Evolutionary conservation across 1,284 basidiomycete species (phyloP).

Genomic region (Mrakiaceae sp.): DNA sequence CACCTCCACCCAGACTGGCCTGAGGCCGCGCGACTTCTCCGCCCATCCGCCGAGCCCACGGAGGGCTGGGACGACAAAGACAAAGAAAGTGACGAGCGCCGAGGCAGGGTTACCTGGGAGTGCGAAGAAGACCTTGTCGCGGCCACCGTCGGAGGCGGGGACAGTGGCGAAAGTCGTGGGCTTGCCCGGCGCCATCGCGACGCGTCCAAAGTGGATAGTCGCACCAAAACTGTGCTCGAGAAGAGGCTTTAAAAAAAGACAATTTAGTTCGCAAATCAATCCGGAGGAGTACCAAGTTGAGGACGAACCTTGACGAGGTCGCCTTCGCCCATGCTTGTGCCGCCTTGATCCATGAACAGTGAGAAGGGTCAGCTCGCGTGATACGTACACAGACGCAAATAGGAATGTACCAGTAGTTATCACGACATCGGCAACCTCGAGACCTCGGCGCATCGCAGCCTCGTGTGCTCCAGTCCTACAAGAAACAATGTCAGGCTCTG

Average conservation of each 20-base stretch:
- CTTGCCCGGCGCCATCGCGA: constrained; percentile 40
- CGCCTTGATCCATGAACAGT: constrained; percentile 33
- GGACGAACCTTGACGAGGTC: constrained; percentile 55
- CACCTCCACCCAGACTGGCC: constrained; percentile 55
- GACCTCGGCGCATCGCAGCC: constrained; percentile 45
- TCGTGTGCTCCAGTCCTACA: constrained; percentile 52
- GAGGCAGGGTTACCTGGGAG: constrained; percentile 81
- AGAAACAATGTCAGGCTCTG: background rate
- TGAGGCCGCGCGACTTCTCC: constrained; percentile 45
- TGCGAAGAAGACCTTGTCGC: constrained; percentile 58
- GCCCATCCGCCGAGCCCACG: constrained; percentile 60
- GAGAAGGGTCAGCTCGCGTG: no score
- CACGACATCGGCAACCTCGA: constrained; percentile 56
- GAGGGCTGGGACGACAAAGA: constrained; percentile 72
- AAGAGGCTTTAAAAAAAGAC: constrained; percentile 42
- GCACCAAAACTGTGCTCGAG: constrained; percentile 66
- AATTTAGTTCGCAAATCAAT: background rate
- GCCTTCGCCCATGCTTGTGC: constrained; percentile 78
- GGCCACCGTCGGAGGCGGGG: constrained; percentile 34
- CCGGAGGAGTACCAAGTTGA: background rate
- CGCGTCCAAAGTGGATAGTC: constrained; percentile 65
- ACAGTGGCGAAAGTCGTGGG: constrained; percentile 74
- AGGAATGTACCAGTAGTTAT: constrained; percentile 50
- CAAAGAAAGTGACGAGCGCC: constrained; percentile 73
- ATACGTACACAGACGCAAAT: no score